A percentile compares a stretch with the other conserved stretches of the same genome.
Evolutionary conservation across 805 yeast genomes (phyloP).

Genomic region (Candida quercuum): DNA sequence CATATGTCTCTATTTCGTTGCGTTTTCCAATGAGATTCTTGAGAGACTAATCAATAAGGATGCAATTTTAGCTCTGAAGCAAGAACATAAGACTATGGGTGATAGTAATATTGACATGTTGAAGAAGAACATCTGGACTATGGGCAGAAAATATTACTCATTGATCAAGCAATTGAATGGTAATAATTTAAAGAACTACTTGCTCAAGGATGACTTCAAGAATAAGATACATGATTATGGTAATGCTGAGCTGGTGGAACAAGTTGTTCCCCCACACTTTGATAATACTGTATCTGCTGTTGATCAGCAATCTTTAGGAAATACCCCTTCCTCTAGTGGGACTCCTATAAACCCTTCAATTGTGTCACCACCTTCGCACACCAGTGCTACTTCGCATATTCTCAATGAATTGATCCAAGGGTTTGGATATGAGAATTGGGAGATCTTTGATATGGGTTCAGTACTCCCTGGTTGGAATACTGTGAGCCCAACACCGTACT

Average conservation of each 20-base stretch:
- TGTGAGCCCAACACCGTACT: background rate
- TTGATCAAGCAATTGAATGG: constrained; percentile 5
- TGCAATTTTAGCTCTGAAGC: constrained; percentile 1
- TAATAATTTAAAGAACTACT: constrained; percentile 6
- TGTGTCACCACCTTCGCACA: background rate
- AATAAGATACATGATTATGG: constrained; percentile 13
- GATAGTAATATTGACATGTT: constrained; percentile 6
- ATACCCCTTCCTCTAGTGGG: background rate
- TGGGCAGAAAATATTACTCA: constrained; percentile 9
- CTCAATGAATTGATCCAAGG: constrained; percentile 1
- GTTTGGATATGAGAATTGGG: constrained; percentile 2
- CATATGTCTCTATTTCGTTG: constrained; percentile 28
- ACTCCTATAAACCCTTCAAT: background rate
- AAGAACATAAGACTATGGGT: constrained; percentile 5
- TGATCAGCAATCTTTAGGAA: background rate
- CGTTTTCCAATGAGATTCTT: constrained; percentile 23
- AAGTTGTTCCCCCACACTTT: constrained; percentile 1
- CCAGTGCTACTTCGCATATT: background rate
- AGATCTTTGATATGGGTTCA: constrained; percentile 1
- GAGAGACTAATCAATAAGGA: constrained; percentile 2
- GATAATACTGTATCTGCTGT: no score
- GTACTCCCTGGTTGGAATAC: constrained; percentile 1
- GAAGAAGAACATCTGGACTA: constrained; percentile 5
- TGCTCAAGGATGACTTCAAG: constrained; percentile 6
- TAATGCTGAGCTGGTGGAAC: constrained; percentile 8